Evolutionary conservation across 805 yeast species (phyloP).

Genomic region (Nakazawaea pomicola): DNA sequence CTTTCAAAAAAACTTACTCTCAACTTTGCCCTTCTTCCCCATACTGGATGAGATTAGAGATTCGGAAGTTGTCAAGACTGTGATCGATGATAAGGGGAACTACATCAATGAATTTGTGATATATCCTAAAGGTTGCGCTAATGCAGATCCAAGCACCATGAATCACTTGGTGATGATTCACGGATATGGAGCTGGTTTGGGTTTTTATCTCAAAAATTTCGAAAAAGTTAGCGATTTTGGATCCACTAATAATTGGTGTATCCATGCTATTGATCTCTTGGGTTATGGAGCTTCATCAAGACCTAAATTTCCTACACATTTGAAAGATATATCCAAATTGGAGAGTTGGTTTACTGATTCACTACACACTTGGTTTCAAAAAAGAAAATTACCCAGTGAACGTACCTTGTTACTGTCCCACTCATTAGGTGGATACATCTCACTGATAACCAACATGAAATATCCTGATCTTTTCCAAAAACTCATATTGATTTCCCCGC

Average conservation of each 20-base stretch:
- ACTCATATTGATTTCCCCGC: slow-evolving; percentile 83
- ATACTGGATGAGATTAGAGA: slow-evolving; percentile 41
- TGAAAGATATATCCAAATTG: slow-evolving; percentile 40
- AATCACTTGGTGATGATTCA: slow-evolving; percentile 72
- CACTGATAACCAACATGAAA: slow-evolving; percentile 59
- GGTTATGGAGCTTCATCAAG: slow-evolving; percentile 92
- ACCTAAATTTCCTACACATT: slow-evolving; percentile 48
- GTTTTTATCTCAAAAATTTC: slow-evolving; percentile 72
- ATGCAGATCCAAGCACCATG: slow-evolving; percentile 16
- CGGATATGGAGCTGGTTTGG: slow-evolving; percentile 92
- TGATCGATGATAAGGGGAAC: slow-evolving; percentile 44
- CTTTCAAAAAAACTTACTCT: slow-evolving; percentile 42
- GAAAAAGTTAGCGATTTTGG: slow-evolving; percentile 26
- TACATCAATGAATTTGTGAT: slow-evolving; percentile 76
- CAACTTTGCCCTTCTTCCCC: slow-evolving; percentile 56
- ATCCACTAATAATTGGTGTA: slow-evolving; percentile 42
- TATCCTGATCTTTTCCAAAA: slow-evolving; percentile 59
- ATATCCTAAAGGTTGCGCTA: slow-evolving; percentile 26
- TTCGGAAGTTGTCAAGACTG: slow-evolving; percentile 47
- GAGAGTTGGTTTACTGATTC: slow-evolving; percentile 65
- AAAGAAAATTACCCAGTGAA: slow-evolving; percentile 30
- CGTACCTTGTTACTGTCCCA: slow-evolving; percentile 70
- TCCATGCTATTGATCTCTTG: slow-evolving; percentile 81
- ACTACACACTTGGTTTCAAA: slow-evolving; percentile 55
- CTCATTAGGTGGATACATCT: slow-evolving; percentile 87